Evolutionary conservation across 345 rosid genomes (phyloP).

Genomic region (Microcos paniculata): DNA sequence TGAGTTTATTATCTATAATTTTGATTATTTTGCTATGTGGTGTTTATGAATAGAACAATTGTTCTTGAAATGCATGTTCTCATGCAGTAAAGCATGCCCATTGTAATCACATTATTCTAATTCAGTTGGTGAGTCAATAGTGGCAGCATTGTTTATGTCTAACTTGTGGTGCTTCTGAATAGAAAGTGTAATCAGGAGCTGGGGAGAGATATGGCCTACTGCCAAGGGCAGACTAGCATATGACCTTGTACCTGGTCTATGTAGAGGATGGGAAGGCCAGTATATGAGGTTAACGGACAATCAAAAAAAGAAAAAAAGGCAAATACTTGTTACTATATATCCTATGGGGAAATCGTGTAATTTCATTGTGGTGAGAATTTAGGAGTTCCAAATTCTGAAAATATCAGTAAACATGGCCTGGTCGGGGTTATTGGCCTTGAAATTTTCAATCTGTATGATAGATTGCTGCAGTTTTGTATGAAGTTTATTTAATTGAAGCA

Average conservation of each 20-base stretch:
- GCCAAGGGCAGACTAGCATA: neutral
- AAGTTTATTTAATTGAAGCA: neutral
- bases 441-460: neutral
- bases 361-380: neutral
- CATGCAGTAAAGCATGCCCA: neutral
- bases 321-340: neutral
- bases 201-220: neutral
- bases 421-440: neutral
- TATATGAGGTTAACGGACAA: neutral
- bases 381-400: neutral
- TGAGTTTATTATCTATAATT: constrained; percentile 37
- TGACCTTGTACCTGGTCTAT: neutral
- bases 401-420: neutral
- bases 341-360: neutral
- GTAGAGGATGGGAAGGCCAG: neutral
- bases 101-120: constrained; percentile 50
- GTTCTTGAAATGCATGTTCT: neutral
- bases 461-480: neutral
- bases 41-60: neutral
- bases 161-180: neutral
- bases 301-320: neutral
- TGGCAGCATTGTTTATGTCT: constrained; percentile 2
- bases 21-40: neutral
- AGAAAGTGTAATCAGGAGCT: constrained; percentile 1
- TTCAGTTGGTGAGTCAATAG: constrained; percentile 68